Evolutionary conservation across 75 land plant species (phyloP).

Genomic region (Pinus albicaulis): DNA sequence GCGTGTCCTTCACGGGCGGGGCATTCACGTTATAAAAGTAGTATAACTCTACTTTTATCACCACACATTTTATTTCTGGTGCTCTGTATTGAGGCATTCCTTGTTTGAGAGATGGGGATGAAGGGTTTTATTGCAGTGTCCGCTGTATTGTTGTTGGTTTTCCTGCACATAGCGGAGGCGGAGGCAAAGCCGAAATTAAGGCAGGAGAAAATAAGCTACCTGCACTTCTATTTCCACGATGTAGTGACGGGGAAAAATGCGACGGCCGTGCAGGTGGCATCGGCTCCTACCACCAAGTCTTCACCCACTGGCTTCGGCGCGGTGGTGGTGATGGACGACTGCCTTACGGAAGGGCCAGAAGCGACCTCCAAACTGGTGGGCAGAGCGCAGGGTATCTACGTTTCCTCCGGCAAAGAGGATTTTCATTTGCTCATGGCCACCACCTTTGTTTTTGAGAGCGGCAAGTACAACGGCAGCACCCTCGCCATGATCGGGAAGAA

Average conservation of each 20-base stretch:
- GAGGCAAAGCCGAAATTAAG: background rate
- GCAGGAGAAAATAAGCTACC: slow-evolving; percentile 11
- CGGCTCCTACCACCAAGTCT: background rate
- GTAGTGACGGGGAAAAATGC: background rate
- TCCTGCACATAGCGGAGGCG: no score
- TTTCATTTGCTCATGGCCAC: background rate
- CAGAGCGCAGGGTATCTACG: slow-evolving; percentile 34
- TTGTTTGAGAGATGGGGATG: no score
- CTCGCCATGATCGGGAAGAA: no score
- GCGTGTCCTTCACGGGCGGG: no score
- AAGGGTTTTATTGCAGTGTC: no score
- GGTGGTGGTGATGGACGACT: slow-evolving; percentile 24
- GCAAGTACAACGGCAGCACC: no score
- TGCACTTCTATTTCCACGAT: slow-evolving; percentile 31
- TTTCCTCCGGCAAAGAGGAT: background rate
- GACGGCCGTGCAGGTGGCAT: slow-evolving; percentile 11
- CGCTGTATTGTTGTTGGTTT: no score
- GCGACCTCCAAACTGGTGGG: slow-evolving; percentile 24
- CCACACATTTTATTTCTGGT: no score
- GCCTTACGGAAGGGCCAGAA: slow-evolving; percentile 23
- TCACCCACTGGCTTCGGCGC: slow-evolving; percentile 16
- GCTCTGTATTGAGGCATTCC: no score
- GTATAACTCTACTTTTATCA: no score
- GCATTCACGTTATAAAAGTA: no score
- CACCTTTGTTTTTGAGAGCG: no score